These are phyloP conservation scores for Agaricus subrufescens DNA, from an alignment of 768 basidiomycete species.

Conservation along the genomic window DNA sequence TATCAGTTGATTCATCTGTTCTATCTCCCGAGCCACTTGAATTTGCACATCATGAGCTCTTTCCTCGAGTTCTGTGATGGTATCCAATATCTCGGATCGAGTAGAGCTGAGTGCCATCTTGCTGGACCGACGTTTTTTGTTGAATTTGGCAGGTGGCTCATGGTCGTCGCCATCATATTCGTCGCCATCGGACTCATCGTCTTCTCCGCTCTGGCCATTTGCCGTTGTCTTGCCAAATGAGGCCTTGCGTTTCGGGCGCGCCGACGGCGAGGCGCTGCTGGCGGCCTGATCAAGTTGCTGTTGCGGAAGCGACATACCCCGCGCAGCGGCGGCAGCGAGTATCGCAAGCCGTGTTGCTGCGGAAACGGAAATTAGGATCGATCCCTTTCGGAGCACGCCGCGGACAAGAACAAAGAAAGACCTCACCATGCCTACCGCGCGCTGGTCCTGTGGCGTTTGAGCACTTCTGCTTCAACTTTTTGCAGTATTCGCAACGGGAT, in stretches of 20 bases:
- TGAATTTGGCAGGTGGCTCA: conserved; percentile 22
- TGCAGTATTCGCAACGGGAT: conserved; percentile 43
- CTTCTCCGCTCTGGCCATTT: conserved; percentile 21
- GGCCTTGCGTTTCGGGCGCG: conserved; percentile 24
- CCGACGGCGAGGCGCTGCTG: conserved; percentile 3
- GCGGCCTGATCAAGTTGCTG: conserved; percentile 6
- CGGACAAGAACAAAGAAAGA: background rate
- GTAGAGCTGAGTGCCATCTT: conserved; percentile 22
- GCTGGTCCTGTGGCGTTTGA: conserved; percentile 40
- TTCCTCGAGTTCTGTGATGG: conserved; percentile 30
- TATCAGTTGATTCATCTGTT: conserved; percentile 28
- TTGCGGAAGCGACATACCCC: conserved; percentile 14
- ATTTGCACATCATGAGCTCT: conserved; percentile 29
- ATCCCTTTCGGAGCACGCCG: conserved; percentile 7
- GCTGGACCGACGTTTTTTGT: conserved; percentile 29
- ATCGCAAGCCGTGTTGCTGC: conserved; percentile 19
- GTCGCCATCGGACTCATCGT: conserved; percentile 30
- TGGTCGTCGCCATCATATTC: conserved; percentile 31
- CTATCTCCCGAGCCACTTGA: conserved; percentile 28
- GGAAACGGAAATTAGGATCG: conserved; percentile 14
- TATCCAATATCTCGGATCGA: conserved; percentile 27
- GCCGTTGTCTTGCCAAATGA: conserved; percentile 15
- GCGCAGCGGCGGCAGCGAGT: conserved; percentile 14
- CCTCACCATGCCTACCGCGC: conserved; percentile 33
- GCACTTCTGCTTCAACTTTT: conserved; percentile 41